Evolutionary conservation across 352 stramenopile species (phyloP), one percentile per base, ranked within the genome.

Genomic region (Globisporangium nagaii): DNA sequence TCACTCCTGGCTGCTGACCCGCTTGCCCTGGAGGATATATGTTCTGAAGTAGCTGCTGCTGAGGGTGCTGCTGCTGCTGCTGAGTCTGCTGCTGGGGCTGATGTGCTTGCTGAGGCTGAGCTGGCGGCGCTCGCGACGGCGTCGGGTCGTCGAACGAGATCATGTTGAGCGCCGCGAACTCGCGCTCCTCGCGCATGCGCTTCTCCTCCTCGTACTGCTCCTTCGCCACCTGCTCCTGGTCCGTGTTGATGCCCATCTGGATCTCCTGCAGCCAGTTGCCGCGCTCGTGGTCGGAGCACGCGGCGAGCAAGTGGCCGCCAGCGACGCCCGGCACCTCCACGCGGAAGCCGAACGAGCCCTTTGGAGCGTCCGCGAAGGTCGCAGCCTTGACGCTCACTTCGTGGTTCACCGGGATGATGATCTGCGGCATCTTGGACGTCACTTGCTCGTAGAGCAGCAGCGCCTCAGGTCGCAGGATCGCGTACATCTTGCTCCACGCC

Each of bases 261-360:
- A 92, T 69, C 43, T 90, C 81, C 44, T 88, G 75, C 9, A 89
- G 55, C 81, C 81, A 92, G 52, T 88, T 92, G 24, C 74, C 70
- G 17, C 81, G 81, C 58, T 92, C 81, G n/a, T 73, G 60, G 30
- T 92, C 81, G 2, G 69, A 83, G 1, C 62, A 74, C 2, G 71
- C 75, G 0, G 78, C 70, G 6, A 90, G 56, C 37, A 87, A 61
- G 35, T 88, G 77, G 12, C 80, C 80, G 7, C 75, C 77, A 11
- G 78, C 67, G 34, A 87, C 63, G 7, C 77, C 77, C 2, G 72
- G 75, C 0, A 90, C 77, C 42, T 87, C 73, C 20, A 90, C 50
- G 34, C 70, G 77, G 42, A 90, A 86, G 13, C 77, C 80, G 47
- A 75, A 82, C 19, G 71, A 64, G 10, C 81, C 72, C 34, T 73